Evolutionary conservation across 164 flowering plant genomes (phyloP), one percentile per base, ranked within the genome.

Genomic region (Magnolia officinalis): DNA sequence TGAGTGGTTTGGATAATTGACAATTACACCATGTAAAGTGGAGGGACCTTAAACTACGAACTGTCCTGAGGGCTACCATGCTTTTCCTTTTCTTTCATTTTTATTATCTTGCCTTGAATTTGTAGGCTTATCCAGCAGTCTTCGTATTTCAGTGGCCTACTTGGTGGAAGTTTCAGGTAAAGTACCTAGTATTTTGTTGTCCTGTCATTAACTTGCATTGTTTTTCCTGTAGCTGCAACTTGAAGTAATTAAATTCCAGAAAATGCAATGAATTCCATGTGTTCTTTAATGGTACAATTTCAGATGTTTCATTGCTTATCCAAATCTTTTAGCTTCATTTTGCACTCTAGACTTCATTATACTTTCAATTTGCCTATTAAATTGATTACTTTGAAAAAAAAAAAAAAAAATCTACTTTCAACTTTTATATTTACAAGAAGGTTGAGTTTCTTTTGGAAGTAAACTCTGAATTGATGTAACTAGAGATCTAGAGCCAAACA

Each of bases 121-220:
- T 63, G 7, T 82, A 85, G 88, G 78, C 75, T 82, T 1, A 75
- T 78, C 67, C 73, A 77, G 20, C 67, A 74, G 23, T 84, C 86
- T 63, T 80, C 84, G 14, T 84, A 82, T 26, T 82, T 84, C 71
- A 80, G 83, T 59, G 80, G 83, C 37, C 81, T 84, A 1, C 76
- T 84, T 1, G 63, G 64, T 69, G 86, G 86, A 49, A 73, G 50
- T 69, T 84, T 82, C 55, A 78, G 86, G 86, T 82, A 45, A 55
- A 59, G 24, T 9, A 9, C 23, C 13, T 9, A 20, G 6, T 5
- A 8, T 51, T 64, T 70, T 21, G 23, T 71, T 16, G 6, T 37
- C 45, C 6, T 37, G 45, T 37, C 6, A 0, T 4, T 37, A 37
- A 4, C 65, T 63, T 21, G 19, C 65, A n/a, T n/a, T 18, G 19